Evolutionary conservation across 345 rosid genomes (phyloP).

Genomic region (Viola odorata): DNA sequence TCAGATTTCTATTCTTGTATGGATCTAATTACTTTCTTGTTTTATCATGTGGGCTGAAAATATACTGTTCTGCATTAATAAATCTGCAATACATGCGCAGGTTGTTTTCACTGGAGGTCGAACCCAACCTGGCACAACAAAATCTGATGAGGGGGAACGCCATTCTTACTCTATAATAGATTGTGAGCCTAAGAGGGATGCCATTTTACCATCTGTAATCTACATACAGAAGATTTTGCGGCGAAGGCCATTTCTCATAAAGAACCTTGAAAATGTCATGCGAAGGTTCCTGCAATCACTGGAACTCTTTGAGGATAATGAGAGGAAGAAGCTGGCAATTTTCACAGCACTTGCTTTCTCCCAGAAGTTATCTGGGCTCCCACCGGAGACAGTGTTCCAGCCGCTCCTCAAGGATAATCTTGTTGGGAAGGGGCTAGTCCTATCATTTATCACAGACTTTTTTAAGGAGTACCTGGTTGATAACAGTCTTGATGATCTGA

Average conservation of each 20-base stretch:
- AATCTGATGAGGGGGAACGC: conserved; percentile 98
- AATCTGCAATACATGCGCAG: conserved; percentile 31
- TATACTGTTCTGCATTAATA: background rate
- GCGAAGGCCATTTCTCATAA: conserved; percentile 88
- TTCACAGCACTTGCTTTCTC: conserved; percentile 98
- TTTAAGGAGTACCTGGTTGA: conserved; percentile 95
- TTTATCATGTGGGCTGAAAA: too few relatives aligned
- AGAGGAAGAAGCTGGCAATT: conserved; percentile 95
- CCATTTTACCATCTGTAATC: conserved; percentile 75
- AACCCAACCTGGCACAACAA: conserved; percentile 91
- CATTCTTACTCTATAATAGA: conserved; percentile 85
- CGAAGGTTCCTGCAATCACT: conserved; percentile 86
- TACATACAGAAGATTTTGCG: conserved; percentile 86
- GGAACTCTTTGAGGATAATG: conserved; percentile 97
- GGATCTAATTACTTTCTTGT: too few relatives aligned
- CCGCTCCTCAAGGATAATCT: conserved; percentile 98
- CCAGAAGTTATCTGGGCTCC: conserved; percentile 96
- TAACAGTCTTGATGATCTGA: conserved; percentile 92
- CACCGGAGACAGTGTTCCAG: conserved; percentile 96
- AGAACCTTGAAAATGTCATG: conserved; percentile 95
- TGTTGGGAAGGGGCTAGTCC: conserved; percentile 97
- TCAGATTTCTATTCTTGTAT: too few relatives aligned
- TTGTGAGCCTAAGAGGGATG: conserved; percentile 78
- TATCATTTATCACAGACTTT: conserved; percentile 86
- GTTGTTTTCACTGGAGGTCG: conserved; percentile 97